phyloP scores from a whole-genome alignment of 2,329 filamentous ascomycete species.

The Tolypocladium capitatum region DNA sequence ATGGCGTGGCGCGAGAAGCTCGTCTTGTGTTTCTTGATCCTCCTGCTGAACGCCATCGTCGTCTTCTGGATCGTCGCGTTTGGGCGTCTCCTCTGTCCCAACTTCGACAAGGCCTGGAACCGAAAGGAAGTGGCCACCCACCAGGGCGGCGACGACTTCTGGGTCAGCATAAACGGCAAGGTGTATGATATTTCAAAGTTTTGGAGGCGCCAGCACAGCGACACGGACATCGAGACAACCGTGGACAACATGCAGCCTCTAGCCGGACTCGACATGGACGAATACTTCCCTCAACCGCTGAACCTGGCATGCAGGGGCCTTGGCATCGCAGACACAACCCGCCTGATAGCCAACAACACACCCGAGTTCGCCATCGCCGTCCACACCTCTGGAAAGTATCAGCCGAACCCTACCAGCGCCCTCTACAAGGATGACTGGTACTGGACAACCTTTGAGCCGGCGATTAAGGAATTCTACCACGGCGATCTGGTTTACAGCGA shows the following conservation, averaged over 20 bases:
- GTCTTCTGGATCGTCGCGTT: slow-evolving; percentile 90
- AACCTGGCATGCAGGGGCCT: slow-evolving; percentile 61
- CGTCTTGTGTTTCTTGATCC: slow-evolving; percentile 66
- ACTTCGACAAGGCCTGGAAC: slow-evolving; percentile 82
- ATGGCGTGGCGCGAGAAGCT: slow-evolving; percentile 97
- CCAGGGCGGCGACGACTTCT: slow-evolving; percentile 63
- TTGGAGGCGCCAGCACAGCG: slow-evolving; percentile 74
- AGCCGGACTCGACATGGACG: slow-evolving; percentile 64
- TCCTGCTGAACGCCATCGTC: slow-evolving; percentile 66
- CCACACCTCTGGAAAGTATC: slow-evolving; percentile 57
- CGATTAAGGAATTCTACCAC: slow-evolving; percentile 76
- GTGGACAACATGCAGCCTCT: slow-evolving; percentile 60
- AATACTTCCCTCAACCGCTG: slow-evolving; percentile 76
- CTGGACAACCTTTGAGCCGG: slow-evolving; percentile 54
- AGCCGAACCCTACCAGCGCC: slow-evolving; percentile 40
- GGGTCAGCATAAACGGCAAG: slow-evolving; percentile 71
- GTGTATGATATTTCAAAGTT: slow-evolving; percentile 92
- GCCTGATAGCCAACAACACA: slow-evolving; percentile 53
- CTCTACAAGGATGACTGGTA: slow-evolving; percentile 67
- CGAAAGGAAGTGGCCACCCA: slow-evolving; percentile 56
- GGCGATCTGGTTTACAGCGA: slow-evolving; percentile 67
- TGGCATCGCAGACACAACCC: slow-evolving; percentile 42
- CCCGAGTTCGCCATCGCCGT: slow-evolving; percentile 38
- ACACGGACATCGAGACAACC: slow-evolving; percentile 47
- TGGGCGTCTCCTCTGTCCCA: slow-evolving; percentile 75